Base-by-base conservation (phyloP, 257 asterid genomes). In the Solanum arcanum region DNA sequence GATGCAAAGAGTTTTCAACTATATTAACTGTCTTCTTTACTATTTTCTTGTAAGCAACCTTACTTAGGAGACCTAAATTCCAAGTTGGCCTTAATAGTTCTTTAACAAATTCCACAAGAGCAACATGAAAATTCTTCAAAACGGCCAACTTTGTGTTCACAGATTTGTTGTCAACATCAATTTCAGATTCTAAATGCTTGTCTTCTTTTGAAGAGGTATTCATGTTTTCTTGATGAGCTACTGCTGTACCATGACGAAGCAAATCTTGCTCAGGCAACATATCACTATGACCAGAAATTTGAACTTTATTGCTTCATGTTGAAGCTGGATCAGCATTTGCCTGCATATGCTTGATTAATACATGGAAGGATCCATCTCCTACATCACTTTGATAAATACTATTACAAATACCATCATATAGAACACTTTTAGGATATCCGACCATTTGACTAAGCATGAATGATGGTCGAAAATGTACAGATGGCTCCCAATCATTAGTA, bases 61-160 rank as follows among this genome's bases (percentile, higher is more conserved):
- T 94, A 49, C 94, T 95, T 89, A 95, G 81, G 86, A 91, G 88
- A 41, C 99, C 98, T 83, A 91, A 90, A 3, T 89, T 91, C 99
- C 98, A 97, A 42, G 94, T 90, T 84, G 98, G 99, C 87, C 86
- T 94, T 87, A 97, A 87, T 91, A 97, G 89, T 44, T 95, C 98
- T 86, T 97, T 95, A 80, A 97, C 91, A 86, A 86, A 91, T 31
- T 94, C 99, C 73, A 94, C 92, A 83, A 97, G 96, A 62, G 95
- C 93, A 37, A 92, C 86, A 74, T 91, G 95, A 86, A 97, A 94
- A 74, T 83, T 62, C 83, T 93, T 95, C 80, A 88, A n/a, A 66
- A 92, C 90, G 87, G 87, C 93, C 7, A 93, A 88, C 41, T 92
- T 94, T 86, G 72, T 90, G 70, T 87, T 90, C 83, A 73, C 42